Base-by-base conservation (phyloP, 2,329 filamentous ascomycete species). In the Mycosphaerella sp. region DNA sequence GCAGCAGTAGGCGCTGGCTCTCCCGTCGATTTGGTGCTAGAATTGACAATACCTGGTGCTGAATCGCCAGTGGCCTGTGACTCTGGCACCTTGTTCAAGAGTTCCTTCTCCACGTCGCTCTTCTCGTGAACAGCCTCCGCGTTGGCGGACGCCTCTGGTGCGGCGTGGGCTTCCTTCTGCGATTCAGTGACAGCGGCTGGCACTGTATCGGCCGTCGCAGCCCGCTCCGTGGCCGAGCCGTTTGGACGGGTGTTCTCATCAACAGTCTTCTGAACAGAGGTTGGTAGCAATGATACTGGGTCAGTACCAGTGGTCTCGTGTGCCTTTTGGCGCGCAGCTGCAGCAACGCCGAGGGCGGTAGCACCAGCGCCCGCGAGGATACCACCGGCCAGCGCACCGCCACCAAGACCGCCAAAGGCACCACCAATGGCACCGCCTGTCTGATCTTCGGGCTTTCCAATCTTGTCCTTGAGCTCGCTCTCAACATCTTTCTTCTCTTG, bases 71-170 rank as follows among this genome's bases (percentile, higher is more conserved):
- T 62, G 47, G 72, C 70, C 51, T 75, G 62, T 6, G 67, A 66
- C 45, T 69, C 67, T 60, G 71, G 61, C 34, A 72, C 78, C 69
- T 86, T 80, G 60, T 81, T 78, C 45, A 90, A 75, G 7, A 95
- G 76, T 73, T 95, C 86, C 26, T 80, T 71, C 74, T 95, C 89
- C 4, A 90, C 78, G 8, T 76, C 78, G 69, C 81, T 82, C 80
- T 93, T 93, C 63, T 91, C 87, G 58, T 80, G 73, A 6, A 93
- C 86, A 14, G 84, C 86, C 52, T 78, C 77, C 1, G 81, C 75
- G 70, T 83, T 85, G 52, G 80, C 79, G 36, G 86, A 81, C 34
- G 88, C 88, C 72, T 93, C 89, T 7, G 87, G 85, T 57, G 75
- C 76, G 64, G 78, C 70, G 36, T 63, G 59, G 2, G 65, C 67